Percentiles rank a stretch among this genome's conserved stretches.
Conservation (phyloP, 2,329 filamentous ascomycete species). For the Diaporthe eres region DNA sequence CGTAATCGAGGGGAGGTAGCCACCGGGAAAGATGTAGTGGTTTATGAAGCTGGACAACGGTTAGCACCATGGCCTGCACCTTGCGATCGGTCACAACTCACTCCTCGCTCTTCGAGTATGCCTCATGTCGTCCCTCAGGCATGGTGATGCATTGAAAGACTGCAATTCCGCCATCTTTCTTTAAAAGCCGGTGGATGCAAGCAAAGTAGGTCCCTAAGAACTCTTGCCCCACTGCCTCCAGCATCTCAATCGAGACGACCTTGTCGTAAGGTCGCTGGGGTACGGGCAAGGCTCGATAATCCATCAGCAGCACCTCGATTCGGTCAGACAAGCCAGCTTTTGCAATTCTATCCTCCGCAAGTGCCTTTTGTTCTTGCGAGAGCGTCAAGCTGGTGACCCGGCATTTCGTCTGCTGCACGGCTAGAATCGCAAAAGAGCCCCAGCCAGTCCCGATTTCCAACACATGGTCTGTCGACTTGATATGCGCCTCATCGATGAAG, state of each 20-base stretch:
- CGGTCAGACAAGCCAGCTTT: slow-evolving; percentile 71
- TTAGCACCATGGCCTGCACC: slow-evolving; percentile 32
- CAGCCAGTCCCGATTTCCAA: slow-evolving; percentile 83
- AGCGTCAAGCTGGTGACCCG: slow-evolving; percentile 78
- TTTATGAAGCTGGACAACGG: slow-evolving; percentile 72
- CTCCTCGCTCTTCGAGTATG: slow-evolving; percentile 77
- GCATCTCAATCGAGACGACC: slow-evolving; percentile 82
- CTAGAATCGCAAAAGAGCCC: slow-evolving; percentile 81
- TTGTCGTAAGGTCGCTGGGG: slow-evolving; percentile 75
- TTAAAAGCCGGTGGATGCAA: slow-evolving; percentile 74
- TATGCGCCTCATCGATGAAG: slow-evolving; percentile 75
- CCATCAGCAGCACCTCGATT: slow-evolving; percentile 76
- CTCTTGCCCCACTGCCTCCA: slow-evolving; percentile 79
- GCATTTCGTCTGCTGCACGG: slow-evolving; percentile 76
- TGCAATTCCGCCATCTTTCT: slow-evolving; percentile 75
- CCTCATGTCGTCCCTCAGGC: slow-evolving; percentile 77
- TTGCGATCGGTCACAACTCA: slow-evolving; percentile 49
- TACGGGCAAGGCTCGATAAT: slow-evolving; percentile 74
- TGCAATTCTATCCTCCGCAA: slow-evolving; percentile 76
- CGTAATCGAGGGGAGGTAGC: slow-evolving; percentile 73
- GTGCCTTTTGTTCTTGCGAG: slow-evolving; percentile 76
- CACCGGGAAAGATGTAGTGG: slow-evolving; percentile 85
- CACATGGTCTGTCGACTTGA: slow-evolving; percentile 76
- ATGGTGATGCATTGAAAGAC: slow-evolving; percentile 86
- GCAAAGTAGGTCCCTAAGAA: slow-evolving; percentile 78